Percentiles rank a stretch among this genome's conserved stretches.
Conservation (phyloP, 2,329 filamentous ascomycete genomes). For the Pseudogymnoascus sp. region DNA sequence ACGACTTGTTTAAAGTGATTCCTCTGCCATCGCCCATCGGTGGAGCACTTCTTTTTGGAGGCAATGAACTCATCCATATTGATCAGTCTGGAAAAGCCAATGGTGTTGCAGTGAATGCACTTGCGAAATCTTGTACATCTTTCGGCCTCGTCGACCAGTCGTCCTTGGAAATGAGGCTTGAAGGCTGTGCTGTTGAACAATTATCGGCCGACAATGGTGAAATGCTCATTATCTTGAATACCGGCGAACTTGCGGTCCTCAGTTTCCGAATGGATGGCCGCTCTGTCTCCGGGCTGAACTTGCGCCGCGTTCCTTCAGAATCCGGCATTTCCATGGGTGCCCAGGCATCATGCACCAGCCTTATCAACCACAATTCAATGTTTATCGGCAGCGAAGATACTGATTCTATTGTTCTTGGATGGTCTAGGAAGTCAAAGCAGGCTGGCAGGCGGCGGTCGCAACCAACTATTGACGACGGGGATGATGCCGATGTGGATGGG, state of each 20-base stretch:
- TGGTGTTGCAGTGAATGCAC: constrained; percentile 85
- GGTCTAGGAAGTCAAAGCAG: constrained; percentile 58
- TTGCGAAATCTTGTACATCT: constrained; percentile 71
- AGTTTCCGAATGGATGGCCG: constrained; percentile 83
- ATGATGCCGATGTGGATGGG: constrained; percentile 42
- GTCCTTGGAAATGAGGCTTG: constrained; percentile 67
- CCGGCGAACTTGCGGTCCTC: constrained; percentile 66
- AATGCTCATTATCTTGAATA: constrained; percentile 70
- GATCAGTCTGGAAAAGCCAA: constrained; percentile 93
- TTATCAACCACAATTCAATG: constrained; percentile 57
- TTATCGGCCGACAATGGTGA: constrained; percentile 72
- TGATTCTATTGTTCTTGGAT: constrained; percentile 74
- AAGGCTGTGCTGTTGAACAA: constrained; percentile 69
- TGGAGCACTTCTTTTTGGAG: constrained; percentile 75
- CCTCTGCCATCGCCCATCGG: constrained; percentile 80
- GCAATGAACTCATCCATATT: constrained; percentile 88
- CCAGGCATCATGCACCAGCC: constrained; percentile 59
- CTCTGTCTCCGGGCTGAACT: constrained; percentile 76
- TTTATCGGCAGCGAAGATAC: constrained; percentile 81
- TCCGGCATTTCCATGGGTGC: constrained; percentile 55
- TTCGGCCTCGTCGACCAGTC: constrained; percentile 85
- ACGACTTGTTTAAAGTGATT: constrained; percentile 75
- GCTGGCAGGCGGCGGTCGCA: constrained; percentile 55
- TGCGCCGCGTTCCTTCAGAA: constrained; percentile 56
- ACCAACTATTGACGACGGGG: constrained; percentile 40